phyloP scores from a whole-genome alignment of 441 rosid genomes.

The Aquilaria agallochum region DNA sequence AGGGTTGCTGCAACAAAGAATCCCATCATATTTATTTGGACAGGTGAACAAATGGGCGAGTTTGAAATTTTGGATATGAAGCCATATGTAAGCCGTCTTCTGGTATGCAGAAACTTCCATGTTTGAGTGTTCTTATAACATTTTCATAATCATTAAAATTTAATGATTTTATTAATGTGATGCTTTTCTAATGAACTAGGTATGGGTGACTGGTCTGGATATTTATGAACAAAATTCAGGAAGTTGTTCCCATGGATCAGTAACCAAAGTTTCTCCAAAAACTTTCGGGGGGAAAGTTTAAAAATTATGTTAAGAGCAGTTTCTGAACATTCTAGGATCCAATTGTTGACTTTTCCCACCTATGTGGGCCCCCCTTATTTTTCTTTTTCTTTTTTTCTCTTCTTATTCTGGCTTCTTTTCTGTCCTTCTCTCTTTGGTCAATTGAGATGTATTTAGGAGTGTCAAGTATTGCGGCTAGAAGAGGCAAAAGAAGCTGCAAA shows the following conservation, averaged over 20 bases:
- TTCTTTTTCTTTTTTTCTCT: no score
- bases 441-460: no score
- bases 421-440: no score
- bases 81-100: slow-evolving; percentile 57
- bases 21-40: slow-evolving; percentile 66
- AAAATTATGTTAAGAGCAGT: slow-evolving; percentile 62
- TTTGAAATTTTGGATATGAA: slow-evolving; percentile 71
- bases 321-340: slow-evolving; percentile 65
- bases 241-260: slow-evolving; percentile 69
- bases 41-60: slow-evolving; percentile 66
- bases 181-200: slow-evolving; percentile 22
- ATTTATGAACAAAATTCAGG: slow-evolving; percentile 62
- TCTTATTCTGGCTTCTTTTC: no score
- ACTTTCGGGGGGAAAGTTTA: slow-evolving; percentile 58
- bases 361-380: no score
- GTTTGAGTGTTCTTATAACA: not conserved
- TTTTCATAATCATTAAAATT: not conserved
- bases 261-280: slow-evolving; percentile 68
- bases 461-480: no score
- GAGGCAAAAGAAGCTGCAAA: no score
- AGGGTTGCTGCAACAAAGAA: slow-evolving; percentile 70
- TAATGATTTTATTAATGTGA: not conserved
- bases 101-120: slow-evolving; percentile 27
- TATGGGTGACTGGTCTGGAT: slow-evolving; percentile 61
- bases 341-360: no score